Percentiles rank a stretch among this genome's conserved stretches.
phyloP scores from a whole-genome alignment of 2,329 filamentous ascomycete genomes.

The Paecilomyces formosus region DNA sequence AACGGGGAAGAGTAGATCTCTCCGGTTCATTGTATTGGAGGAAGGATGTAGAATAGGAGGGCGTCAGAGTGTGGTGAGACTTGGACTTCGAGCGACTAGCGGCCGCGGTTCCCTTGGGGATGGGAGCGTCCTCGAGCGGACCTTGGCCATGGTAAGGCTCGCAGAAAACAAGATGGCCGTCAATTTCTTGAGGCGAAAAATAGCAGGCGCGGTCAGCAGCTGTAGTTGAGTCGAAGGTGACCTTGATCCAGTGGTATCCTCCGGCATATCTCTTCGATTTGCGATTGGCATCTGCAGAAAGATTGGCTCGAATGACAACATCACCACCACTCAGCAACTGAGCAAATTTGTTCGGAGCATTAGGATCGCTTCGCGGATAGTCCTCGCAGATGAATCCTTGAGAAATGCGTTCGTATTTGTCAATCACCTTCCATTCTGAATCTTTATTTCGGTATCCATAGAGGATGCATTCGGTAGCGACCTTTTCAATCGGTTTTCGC shows the following conservation, averaged over 20 bases:
- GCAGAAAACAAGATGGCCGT: slow-evolving; percentile 63
- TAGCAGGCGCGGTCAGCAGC: slow-evolving; percentile 63
- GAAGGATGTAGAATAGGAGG: slow-evolving; percentile 28
- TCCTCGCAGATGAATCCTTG: slow-evolving; percentile 80
- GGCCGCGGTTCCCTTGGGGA: slow-evolving; percentile 42
- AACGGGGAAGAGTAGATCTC: slow-evolving; percentile 30
- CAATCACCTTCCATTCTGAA: slow-evolving; percentile 72
- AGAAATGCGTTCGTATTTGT: slow-evolving; percentile 79
- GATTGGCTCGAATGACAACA: slow-evolving; percentile 57
- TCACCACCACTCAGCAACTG: slow-evolving; percentile 66
- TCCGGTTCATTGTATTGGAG: slow-evolving; percentile 25
- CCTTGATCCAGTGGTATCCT: slow-evolving; percentile 86
- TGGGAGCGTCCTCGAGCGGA: slow-evolving; percentile 56
- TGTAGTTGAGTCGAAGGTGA: slow-evolving; percentile 69
- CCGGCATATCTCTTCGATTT: slow-evolving; percentile 77
- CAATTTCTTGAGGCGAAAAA: slow-evolving; percentile 63
- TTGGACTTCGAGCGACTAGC: slow-evolving; percentile 18
- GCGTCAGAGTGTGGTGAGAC: slow-evolving; percentile 25
- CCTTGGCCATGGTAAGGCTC: slow-evolving; percentile 62
- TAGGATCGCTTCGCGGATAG: slow-evolving; percentile 78
- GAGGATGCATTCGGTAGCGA: slow-evolving; percentile 72
- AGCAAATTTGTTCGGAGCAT: slow-evolving; percentile 61
- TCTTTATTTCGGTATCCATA: slow-evolving; percentile 70
- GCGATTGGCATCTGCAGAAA: slow-evolving; percentile 65
- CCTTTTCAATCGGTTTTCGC: slow-evolving; percentile 37